Percentiles rank a stretch among this genome's conserved stretches.
Evolutionary conservation across 306 rosid species (phyloP).

Genomic region (Medicago lupulina): DNA sequence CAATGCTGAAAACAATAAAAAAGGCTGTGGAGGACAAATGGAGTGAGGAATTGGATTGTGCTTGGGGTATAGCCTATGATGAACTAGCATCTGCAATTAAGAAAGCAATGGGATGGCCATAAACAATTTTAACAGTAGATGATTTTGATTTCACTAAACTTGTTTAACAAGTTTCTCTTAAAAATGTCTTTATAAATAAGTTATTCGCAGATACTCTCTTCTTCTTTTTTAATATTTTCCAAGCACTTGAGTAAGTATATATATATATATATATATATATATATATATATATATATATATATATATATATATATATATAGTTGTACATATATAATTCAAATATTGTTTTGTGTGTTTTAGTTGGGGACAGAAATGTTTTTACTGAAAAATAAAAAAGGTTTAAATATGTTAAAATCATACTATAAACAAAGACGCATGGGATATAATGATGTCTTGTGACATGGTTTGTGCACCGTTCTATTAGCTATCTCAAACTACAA

Average conservation of each 20-base stretch:
- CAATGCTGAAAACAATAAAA: constrained; percentile 37
- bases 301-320: no score
- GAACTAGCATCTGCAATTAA: constrained; percentile 40
- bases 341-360: no score
- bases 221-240: background rate
- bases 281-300: no score
- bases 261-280: no score
- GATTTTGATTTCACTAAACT: constrained; percentile 6
- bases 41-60: constrained; percentile 38
- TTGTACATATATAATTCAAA: no score
- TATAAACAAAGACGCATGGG: no score
- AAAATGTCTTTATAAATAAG: background rate
- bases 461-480: no score
- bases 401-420: no score
- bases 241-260: background rate
- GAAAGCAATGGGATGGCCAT: constrained; percentile 2
- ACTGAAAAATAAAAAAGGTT: no score
- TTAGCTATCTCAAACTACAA: no score
- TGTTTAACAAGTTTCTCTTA: constrained; percentile 9
- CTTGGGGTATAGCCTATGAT: constrained; percentile 44
- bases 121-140: background rate
- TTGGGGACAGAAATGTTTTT: no score
- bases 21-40: constrained; percentile 44
- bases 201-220: background rate
- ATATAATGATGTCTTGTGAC: no score